phyloP scores from a whole-genome alignment of 352 stramenopile genomes.

The Globisporangium paroecandrum region DNA sequence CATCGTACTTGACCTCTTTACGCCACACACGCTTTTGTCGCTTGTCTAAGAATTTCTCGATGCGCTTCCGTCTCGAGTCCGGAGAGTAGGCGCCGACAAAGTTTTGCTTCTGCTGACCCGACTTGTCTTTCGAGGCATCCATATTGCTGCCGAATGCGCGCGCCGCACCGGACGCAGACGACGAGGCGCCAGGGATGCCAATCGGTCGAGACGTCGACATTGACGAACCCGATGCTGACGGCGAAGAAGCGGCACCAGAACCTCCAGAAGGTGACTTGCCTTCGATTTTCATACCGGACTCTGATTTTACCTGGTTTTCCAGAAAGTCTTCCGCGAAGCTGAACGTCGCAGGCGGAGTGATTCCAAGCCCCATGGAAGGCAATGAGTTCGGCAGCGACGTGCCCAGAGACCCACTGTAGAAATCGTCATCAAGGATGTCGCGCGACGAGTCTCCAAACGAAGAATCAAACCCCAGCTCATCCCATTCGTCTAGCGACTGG shows the following conservation, averaged over 20 bases:
- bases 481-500: constrained; percentile 83
- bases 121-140: constrained; percentile 47
- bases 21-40: constrained; percentile 93
- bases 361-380: constrained; percentile 82
- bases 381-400: constrained; percentile 83
- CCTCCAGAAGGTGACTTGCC: constrained; percentile 22
- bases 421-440: constrained; percentile 79
- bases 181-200: constrained; percentile 66
- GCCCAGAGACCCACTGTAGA: constrained; percentile 79
- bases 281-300: constrained; percentile 39
- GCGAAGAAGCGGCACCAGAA: constrained; percentile 10
- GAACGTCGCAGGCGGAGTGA: constrained; percentile 79
- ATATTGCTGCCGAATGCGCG: constrained; percentile 36
- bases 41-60: constrained; percentile 95
- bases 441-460: constrained; percentile 71
- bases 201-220: constrained; percentile 76
- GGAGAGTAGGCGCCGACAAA: constrained; percentile 95
- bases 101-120: constrained; percentile 60
- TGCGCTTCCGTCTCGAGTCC: constrained; percentile 89
- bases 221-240: constrained; percentile 25
- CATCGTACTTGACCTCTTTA: constrained; percentile 97
- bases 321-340: constrained; percentile 86
- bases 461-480: constrained; percentile 83
- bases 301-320: constrained; percentile 67
- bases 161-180: constrained; percentile 21